Evolutionary conservation across 2,329 filamentous ascomycete species (phyloP).

Genomic region (Acephala macrosclerotiorum): DNA sequence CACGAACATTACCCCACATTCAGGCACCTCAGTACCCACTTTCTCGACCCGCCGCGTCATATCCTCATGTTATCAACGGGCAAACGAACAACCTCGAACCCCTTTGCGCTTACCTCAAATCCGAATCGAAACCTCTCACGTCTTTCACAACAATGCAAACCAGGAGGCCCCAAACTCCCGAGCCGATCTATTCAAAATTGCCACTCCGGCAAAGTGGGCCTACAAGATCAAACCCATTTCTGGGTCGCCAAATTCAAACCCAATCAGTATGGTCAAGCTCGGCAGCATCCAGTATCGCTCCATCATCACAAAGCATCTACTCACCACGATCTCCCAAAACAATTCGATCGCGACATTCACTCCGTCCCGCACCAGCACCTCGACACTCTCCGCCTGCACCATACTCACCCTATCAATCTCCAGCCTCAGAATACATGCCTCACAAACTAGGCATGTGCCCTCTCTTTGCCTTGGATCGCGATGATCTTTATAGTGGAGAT

Average conservation of each 20-base stretch:
- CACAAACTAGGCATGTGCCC: background rate
- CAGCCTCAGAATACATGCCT: background rate
- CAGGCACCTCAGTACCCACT: background rate
- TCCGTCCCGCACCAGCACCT: background rate
- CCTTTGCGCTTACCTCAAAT: background rate
- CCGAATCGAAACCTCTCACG: constrained; percentile 10
- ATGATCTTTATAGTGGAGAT: background rate
- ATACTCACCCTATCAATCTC: background rate
- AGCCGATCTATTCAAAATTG: background rate
- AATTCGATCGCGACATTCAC: background rate
- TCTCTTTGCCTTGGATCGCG: background rate
- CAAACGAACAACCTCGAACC: background rate
- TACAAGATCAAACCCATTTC: background rate
- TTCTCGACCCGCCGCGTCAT: constrained; percentile 4
- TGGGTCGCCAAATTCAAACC: background rate
- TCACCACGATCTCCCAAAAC: constrained; percentile 1
- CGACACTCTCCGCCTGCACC: background rate
- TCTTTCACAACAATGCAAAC: constrained; percentile 19
- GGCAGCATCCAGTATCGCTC: constrained; percentile 11
- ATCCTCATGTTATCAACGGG: constrained; percentile 5
- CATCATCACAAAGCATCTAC: constrained; percentile 11
- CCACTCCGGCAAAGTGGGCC: background rate
- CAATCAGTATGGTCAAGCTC: constrained; percentile 14
- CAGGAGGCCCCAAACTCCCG: constrained; percentile 11
- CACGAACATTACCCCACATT: constrained; percentile 8